Percentiles rank a stretch among this genome's conserved stretches.
phyloP scores from a whole-genome alignment of 2,329 filamentous ascomycete genomes.

The Spiromastix sp. region DNA sequence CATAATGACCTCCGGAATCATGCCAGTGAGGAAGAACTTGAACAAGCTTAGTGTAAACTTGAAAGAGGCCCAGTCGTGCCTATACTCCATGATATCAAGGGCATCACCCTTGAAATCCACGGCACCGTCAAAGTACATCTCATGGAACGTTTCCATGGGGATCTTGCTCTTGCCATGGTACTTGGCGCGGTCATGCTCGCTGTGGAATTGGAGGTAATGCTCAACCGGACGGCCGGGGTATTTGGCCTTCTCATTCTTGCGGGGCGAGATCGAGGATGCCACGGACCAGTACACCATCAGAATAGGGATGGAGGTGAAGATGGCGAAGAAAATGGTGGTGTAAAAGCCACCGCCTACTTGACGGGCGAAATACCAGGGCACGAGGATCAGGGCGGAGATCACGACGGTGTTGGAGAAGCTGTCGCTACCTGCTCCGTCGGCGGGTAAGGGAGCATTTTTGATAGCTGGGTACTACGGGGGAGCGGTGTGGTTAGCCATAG shows the following conservation, averaged over 20 bases:
- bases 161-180: slow-evolving; percentile 42
- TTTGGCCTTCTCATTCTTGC: slow-evolving; percentile 85
- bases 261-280: slow-evolving; percentile 69
- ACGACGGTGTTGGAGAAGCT: slow-evolving; percentile 79
- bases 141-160: slow-evolving; percentile 72
- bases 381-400: slow-evolving; percentile 54
- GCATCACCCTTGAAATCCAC: slow-evolving; percentile 93
- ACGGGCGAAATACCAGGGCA: slow-evolving; percentile 74
- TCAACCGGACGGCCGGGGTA: slow-evolving; percentile 80
- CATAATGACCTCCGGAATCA: slow-evolving; percentile 84
- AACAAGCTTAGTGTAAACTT: slow-evolving; percentile 76
- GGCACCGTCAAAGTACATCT: slow-evolving; percentile 94
- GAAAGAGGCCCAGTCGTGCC: slow-evolving; percentile 96
- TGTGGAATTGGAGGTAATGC: slow-evolving; percentile 56
- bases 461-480: slow-evolving; percentile 65
- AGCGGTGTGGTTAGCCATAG: slow-evolving; percentile 16
- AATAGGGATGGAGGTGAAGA: slow-evolving; percentile 70
- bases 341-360: slow-evolving; percentile 76
- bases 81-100: slow-evolving; percentile 81
- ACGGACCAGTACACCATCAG: slow-evolving; percentile 73
- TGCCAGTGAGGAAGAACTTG: slow-evolving; percentile 77
- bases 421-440: slow-evolving; percentile 74
- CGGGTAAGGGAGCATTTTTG: slow-evolving; percentile 87
- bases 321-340: slow-evolving; percentile 75
- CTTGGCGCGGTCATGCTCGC: slow-evolving; percentile 34